A percentile compares a stretch with the other conserved stretches of the same genome.
phyloP scores from a whole-genome alignment of 768 basidiomycete genomes.

The Naganishia friedmannii region DNA sequence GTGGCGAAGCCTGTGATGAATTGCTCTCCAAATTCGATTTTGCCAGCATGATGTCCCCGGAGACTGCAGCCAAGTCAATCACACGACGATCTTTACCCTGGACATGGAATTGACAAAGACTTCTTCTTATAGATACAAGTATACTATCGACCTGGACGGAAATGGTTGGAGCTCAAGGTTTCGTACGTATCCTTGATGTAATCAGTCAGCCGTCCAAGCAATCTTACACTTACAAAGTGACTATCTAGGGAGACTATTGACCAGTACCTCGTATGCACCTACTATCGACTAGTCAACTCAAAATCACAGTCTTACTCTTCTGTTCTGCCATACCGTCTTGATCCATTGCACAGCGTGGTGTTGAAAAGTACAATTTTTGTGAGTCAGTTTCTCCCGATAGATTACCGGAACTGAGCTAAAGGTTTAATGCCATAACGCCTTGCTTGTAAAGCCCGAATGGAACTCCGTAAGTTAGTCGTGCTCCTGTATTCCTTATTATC shows the following conservation, averaged over 20 bases:
- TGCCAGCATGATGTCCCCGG: constrained; percentile 37
- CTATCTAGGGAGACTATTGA: constrained; percentile 39
- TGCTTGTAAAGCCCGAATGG: too few species aligned
- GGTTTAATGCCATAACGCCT: too few species aligned
- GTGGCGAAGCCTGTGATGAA: constrained; percentile 42
- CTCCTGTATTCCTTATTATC: too few species aligned
- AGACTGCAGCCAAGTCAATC: constrained; percentile 38
- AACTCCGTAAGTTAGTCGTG: too few species aligned
- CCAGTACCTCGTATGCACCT: constrained; percentile 34
- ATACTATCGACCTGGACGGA: constrained; percentile 45
- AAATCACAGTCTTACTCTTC: neutral
- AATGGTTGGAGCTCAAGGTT: constrained; percentile 47
- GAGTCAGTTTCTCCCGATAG: constrained; percentile 8
- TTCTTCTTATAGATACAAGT: constrained; percentile 39
- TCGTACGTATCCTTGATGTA: neutral
- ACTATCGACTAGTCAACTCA: neutral
- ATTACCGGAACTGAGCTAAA: too few species aligned
- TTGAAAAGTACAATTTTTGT: constrained; percentile 47
- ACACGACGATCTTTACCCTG: too few species aligned
- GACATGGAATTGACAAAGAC: neutral
- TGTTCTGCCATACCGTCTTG: neutral
- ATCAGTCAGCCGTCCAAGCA: neutral
- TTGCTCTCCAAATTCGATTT: constrained; percentile 43
- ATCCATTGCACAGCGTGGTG: constrained; percentile 33
- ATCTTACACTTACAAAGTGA: neutral